Base-by-base conservation (phyloP, 345 rosid species). In the Pistacia integerrima region DNA sequence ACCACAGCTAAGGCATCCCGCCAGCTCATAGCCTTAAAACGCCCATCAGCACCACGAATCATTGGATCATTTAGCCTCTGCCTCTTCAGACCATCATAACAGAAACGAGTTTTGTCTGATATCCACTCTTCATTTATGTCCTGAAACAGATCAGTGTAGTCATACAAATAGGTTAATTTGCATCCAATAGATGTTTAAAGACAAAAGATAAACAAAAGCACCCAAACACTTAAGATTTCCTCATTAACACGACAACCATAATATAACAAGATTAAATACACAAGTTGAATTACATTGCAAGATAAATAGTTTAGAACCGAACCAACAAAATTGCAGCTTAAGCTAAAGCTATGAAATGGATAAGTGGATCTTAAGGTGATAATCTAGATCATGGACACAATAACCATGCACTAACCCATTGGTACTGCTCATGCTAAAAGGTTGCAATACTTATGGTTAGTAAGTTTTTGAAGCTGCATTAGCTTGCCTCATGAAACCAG, bases 41-140 rank as follows among this genome's bases (percentile, higher is more conserved):
- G 91, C 10, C 98, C 99, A 84, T 97, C 98, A 62, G 90, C 69
- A 65, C 89, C 97, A 75, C 98, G 97, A 76, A 94, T 85, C 99
- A 97, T 97, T 59, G 99, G 98, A 75, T 97, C 99, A 82, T 90
- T 97, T 64, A 97, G 87, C 85, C 99, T 92, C 88, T 97, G 99
- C 84, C 99, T 90, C 88, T 97, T 97, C 78, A 97, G 81, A 79
- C 99, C 99, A 77, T 97, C 99, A 83, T 94, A 97, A 72, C 89
- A 84, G 77, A 97, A 97, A 54, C 99, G 87, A 33, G 98, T 97
- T 86, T 97, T 97, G 79, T 97, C 99, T 62, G 99, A 97, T 84
- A 97, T 94, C 99, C 99, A 97, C 78, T 97, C 99, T 84, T 97
- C 98, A 79, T 97, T 97, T 73, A 97, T 92, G 67, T 97, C 99